A percentile compares a stretch with the other conserved stretches of the same genome.
phyloP scores from a whole-genome alignment of 495 filamentous ascomycete genomes.

The Neurospora hispaniola region DNA sequence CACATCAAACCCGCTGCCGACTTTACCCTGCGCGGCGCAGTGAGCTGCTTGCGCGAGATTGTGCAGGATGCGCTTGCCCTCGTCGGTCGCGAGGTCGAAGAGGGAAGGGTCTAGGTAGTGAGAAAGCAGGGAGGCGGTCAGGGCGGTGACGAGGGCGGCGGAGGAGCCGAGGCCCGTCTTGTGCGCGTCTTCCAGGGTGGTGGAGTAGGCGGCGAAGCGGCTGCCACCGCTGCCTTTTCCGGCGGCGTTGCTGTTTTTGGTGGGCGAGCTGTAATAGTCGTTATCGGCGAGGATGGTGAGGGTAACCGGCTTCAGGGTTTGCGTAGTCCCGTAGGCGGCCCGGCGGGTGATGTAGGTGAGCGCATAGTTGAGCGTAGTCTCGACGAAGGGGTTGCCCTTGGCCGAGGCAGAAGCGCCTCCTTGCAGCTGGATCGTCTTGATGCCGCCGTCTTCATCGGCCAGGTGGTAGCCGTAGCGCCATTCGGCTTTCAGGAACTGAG shows the following conservation, averaged over 20 bases:
- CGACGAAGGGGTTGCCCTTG: constrained; percentile 67
- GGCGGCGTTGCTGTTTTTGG: constrained; percentile 10
- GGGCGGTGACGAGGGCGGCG: constrained; percentile 85
- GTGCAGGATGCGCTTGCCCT: constrained; percentile 49
- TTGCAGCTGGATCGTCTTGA: constrained; percentile 65
- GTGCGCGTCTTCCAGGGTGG: constrained; percentile 67
- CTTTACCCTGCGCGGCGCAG: constrained; percentile 92
- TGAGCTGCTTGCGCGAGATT: constrained; percentile 90
- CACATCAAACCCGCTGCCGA: constrained; percentile 95
- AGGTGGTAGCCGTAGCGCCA: constrained; percentile 77
- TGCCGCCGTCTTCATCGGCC: constrained; percentile 58
- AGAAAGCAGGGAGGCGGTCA: constrained; percentile 69
- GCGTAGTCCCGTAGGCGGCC: constrained; percentile 40
- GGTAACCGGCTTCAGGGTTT: constrained; percentile 52
- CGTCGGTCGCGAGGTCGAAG: constrained; percentile 36
- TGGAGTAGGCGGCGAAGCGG: constrained; percentile 68
- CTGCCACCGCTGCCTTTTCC: constrained; percentile 15
- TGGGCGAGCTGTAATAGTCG: constrained; percentile 85
- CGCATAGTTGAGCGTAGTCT: constrained; percentile 79
- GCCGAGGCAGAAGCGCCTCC: constrained; percentile 38
- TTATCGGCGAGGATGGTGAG: constrained; percentile 90
- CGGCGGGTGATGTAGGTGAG: constrained; percentile 64
- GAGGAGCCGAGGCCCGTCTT: constrained; percentile 97
- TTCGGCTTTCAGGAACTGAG: constrained; percentile 75
- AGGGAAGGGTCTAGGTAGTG: constrained; percentile 60